These are phyloP conservation scores for Neckera pumila DNA, from an alignment of 225 moss, liverwort and hornwort species.

Conservation along the genomic window DNA sequence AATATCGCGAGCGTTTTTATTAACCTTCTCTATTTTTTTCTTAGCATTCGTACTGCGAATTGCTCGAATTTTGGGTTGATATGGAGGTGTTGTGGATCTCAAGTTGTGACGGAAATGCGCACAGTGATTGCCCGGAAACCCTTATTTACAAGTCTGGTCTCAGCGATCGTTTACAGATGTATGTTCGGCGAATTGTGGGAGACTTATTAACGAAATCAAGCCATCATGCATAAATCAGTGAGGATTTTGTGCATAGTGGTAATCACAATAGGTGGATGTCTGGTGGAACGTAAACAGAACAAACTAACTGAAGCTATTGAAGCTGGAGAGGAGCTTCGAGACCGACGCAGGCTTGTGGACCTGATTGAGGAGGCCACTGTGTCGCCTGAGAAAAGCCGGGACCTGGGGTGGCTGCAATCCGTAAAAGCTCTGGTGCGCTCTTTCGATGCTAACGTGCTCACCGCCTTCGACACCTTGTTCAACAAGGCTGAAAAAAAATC, in stretches of 20 bases:
- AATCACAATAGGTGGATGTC: not conserved
- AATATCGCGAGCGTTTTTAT: not conserved
- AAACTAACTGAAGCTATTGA: conserved; percentile 1
- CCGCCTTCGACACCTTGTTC: conserved; percentile 63
- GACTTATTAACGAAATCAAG: no score
- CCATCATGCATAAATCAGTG: not conserved
- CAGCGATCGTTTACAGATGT: conserved; percentile 38
- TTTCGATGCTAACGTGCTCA: conserved; percentile 60
- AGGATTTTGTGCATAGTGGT: not conserved
- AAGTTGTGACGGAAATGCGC: conserved; percentile 65
- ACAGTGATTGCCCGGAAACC: conserved; percentile 42
- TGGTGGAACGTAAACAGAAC: not conserved
- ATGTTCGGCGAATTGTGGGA: not conserved
- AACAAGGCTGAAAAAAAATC: conserved; percentile 76
- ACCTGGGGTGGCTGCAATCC: conserved; percentile 48
- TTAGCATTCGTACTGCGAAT: no score
- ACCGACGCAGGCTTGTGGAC: conserved; percentile 46
- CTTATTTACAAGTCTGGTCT: conserved; percentile 71
- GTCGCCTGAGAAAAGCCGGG: conserved; percentile 65
- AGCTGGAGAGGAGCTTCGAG: not conserved
- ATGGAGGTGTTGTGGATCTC: conserved; percentile 22
- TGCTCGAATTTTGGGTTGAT: not conserved
- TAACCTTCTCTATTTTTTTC: not conserved
- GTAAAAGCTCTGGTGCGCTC: conserved; percentile 70
- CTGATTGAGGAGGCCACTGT: conserved; percentile 71